These are phyloP conservation scores for Septoria petroselini DNA, from an alignment of 2,329 filamentous ascomycete species.

Conservation along the genomic window DNA sequence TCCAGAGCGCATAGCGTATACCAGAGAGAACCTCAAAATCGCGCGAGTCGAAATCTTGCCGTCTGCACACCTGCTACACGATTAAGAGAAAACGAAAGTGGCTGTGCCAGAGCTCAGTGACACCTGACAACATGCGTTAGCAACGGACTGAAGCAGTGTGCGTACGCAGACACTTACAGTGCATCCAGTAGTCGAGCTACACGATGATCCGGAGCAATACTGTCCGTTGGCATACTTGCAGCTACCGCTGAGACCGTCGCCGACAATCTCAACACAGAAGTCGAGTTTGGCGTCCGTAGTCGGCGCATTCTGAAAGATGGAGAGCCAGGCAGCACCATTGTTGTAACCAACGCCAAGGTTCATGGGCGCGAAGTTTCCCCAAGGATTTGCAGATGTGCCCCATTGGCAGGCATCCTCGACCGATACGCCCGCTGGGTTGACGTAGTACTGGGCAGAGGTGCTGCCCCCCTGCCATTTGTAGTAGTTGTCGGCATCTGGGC, in stretches of 20 bases:
- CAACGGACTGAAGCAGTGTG: neutral
- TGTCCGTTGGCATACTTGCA: slow-evolving; percentile 66
- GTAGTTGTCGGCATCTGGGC: slow-evolving; percentile 68
- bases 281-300: slow-evolving; percentile 68
- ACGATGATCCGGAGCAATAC: slow-evolving; percentile 55
- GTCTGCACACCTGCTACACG: slow-evolving; percentile 17
- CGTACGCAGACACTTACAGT: slow-evolving; percentile 62
- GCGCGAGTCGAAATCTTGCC: slow-evolving; percentile 17
- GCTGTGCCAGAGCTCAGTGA: slow-evolving; percentile 50
- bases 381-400: slow-evolving; percentile 57
- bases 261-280: slow-evolving; percentile 74
- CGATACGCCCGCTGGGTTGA: slow-evolving; percentile 75
- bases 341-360: slow-evolving; percentile 78
- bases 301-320: slow-evolving; percentile 79
- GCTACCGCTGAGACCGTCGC: slow-evolving; percentile 56
- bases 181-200: slow-evolving; percentile 62
- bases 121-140: slow-evolving; percentile 41
- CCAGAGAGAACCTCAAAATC: slow-evolving; percentile 12
- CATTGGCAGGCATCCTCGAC: slow-evolving; percentile 72
- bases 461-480: slow-evolving; percentile 71
- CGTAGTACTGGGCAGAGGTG: slow-evolving; percentile 94
- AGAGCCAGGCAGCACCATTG: slow-evolving; percentile 69
- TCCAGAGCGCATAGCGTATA: slow-evolving; percentile 13
- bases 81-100: slow-evolving; percentile 45
- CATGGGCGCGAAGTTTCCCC: slow-evolving; percentile 82